Percentiles rank a stretch among this genome's conserved stretches.
Conservation (phyloP, 2,329 filamentous ascomycete genomes). For the Talaromyces sp. region DNA sequence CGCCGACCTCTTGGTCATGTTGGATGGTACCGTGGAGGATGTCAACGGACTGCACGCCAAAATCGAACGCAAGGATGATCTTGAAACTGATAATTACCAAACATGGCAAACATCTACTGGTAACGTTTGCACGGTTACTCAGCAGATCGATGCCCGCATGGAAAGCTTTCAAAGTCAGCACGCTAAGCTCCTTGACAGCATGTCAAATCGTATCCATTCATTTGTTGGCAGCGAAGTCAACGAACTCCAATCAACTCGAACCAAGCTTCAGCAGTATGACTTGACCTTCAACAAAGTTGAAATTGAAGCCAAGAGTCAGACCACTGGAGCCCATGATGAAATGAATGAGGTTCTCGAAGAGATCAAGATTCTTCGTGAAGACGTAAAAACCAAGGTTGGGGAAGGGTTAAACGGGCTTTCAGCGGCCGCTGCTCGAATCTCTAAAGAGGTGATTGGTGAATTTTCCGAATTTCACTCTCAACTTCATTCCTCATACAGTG, state of each 20-base stretch:
- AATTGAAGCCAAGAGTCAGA: conserved; percentile 61
- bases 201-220: conserved; percentile 71
- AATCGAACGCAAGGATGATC: conserved; percentile 78
- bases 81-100: conserved; percentile 77
- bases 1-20: conserved; percentile 72
- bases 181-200: conserved; percentile 65
- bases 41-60: conserved; percentile 83
- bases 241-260: conserved; percentile 70
- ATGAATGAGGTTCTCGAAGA: conserved; percentile 92
- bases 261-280: conserved; percentile 70
- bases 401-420: conserved; percentile 83
- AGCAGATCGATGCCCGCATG: conserved; percentile 74
- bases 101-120: conserved; percentile 77
- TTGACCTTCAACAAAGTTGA: conserved; percentile 69
- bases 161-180: conserved; percentile 74
- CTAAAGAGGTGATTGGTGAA: conserved; percentile 84
- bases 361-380: conserved; percentile 84
- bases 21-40: conserved; percentile 77
- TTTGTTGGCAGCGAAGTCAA: conserved; percentile 77
- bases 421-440: conserved; percentile 81
- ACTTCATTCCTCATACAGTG: conserved; percentile 81
- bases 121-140: conserved; percentile 75
- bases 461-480: conserved; percentile 79
- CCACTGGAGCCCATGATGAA: conserved; percentile 67
- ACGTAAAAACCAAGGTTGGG: conserved; percentile 83